Evolutionary conservation across 306 rosid genomes (phyloP), one percentile per base, ranked within the genome.

Genomic region (Adenanthera pavonina): DNA sequence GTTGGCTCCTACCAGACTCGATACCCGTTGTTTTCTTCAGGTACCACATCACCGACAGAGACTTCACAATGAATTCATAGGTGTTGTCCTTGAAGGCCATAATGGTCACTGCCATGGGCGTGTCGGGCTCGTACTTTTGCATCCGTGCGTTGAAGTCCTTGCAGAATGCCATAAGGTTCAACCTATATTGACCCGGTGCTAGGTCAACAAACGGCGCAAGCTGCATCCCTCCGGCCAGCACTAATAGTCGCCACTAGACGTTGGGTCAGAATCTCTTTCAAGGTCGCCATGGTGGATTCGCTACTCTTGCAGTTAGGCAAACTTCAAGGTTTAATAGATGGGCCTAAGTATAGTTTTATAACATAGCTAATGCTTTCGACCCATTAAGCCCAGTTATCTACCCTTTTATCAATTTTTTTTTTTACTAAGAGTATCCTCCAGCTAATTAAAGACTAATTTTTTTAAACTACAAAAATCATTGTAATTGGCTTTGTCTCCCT

Each of bases 71-170:
- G 88, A 93, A 92, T 82, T 93, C 97, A 47, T 92, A 93, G 13
- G 99, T 92, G 86, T 90, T 93, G 89, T 95, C 99, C 82, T 90
- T 95, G 90, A 71, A 95, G 49, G 97, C 94, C 8, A 92, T 95
- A 64, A 93, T 92, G 25, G 89, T 87, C 16, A 95, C 98, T 1
- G 99, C 89, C 93, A 93, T 93, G 38, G 97, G 99, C 0, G 94
- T 88, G 40, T 90, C 94, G 0, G 94, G 70, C 41, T 95, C 93
- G 92, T 84, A 92, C 87, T 89, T 90, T 40, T 95, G 99, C 0
- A 96, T 95, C 1, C 94, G 82, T 7, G 98, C 98, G 59, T 93
- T 91, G 91, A 93, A 95, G 84, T 93, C 97, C 78, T 95, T 95
- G 86, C 97, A 90, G 89, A 95, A 93, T 4, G 99, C 96, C 98